These are phyloP conservation scores for Boeremia lycopersici DNA, from an alignment of 2,329 filamentous ascomycete species.

Conservation along the genomic window DNA sequence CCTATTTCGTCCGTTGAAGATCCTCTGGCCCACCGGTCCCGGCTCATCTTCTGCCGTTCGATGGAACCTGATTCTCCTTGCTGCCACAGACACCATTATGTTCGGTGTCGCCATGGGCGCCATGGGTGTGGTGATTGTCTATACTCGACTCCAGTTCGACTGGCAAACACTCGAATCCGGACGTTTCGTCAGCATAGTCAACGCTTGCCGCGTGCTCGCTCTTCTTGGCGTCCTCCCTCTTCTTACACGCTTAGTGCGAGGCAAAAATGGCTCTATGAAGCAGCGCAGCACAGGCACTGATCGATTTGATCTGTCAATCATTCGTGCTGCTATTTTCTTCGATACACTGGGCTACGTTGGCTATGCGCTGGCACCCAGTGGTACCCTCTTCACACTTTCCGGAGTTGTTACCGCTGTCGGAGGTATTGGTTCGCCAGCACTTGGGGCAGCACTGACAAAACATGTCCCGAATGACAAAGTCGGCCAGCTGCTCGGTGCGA, in stretches of 20 bases:
- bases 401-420: constrained; percentile 78
- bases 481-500: constrained; percentile 86
- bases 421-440: constrained; percentile 82
- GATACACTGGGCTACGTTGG: constrained; percentile 78
- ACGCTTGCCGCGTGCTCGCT: constrained; percentile 74
- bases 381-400: constrained; percentile 70
- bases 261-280: constrained; percentile 47
- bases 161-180: constrained; percentile 85
- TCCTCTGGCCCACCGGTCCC: constrained; percentile 75
- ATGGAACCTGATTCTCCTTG: constrained; percentile 81
- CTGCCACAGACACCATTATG: constrained; percentile 79
- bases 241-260: constrained; percentile 77
- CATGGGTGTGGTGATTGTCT: constrained; percentile 81
- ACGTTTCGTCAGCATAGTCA: constrained; percentile 80
- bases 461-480: constrained; percentile 83
- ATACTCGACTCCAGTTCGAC: constrained; percentile 77
- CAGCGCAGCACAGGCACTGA: constrained; percentile 69
- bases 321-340: constrained; percentile 75
- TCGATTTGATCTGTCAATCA: constrained; percentile 74
- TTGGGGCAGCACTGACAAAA: constrained; percentile 86
- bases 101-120: constrained; percentile 83
- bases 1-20: constrained; percentile 75
- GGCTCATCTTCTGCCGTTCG: constrained; percentile 67
- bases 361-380: constrained; percentile 69
- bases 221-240: constrained; percentile 77